A percentile compares a stretch with the other conserved stretches of the same genome.
These are phyloP conservation scores for Straminergon stramineum DNA, from an alignment of 225 moss, liverwort and hornwort species.

Conservation along the genomic window DNA sequence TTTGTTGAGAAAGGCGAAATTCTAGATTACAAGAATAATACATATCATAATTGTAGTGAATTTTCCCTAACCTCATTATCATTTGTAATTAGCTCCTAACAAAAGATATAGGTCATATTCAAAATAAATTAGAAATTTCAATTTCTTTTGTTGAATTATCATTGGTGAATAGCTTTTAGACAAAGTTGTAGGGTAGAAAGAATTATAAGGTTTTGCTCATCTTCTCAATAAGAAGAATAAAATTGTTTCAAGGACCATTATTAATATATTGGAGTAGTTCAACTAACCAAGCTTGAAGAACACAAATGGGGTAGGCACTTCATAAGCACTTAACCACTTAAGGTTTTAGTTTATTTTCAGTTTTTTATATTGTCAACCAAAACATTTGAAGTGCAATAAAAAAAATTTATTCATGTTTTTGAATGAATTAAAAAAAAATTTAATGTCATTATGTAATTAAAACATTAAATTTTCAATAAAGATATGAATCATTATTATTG, in stretches of 20 bases:
- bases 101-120: not conserved
- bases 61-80: not conserved
- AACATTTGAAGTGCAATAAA: not conserved
- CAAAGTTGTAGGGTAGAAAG: not conserved
- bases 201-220: not conserved
- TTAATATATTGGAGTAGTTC: not conserved
- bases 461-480: not conserved
- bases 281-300: no score
- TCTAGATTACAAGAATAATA: no score
- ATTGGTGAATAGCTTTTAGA: not conserved
- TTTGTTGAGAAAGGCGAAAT: no score
- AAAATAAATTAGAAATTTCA: not conserved
- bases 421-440: rapidly evolving
- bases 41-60: not conserved
- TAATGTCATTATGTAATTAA: not conserved
- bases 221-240: not conserved
- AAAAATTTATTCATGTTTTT: not conserved
- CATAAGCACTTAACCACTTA: not conserved
- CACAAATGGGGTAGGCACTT: rapidly evolving
- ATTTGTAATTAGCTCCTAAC: no score
- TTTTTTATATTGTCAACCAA: no score
- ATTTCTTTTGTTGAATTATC: not conserved
- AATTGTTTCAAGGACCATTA: not conserved
- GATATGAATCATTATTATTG: not conserved
- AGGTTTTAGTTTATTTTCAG: no score